These are phyloP conservation scores for Gilbertella persicaria DNA, from an alignment of 371 early-diverging fungal genomes.

Conservation along the genomic window DNA sequence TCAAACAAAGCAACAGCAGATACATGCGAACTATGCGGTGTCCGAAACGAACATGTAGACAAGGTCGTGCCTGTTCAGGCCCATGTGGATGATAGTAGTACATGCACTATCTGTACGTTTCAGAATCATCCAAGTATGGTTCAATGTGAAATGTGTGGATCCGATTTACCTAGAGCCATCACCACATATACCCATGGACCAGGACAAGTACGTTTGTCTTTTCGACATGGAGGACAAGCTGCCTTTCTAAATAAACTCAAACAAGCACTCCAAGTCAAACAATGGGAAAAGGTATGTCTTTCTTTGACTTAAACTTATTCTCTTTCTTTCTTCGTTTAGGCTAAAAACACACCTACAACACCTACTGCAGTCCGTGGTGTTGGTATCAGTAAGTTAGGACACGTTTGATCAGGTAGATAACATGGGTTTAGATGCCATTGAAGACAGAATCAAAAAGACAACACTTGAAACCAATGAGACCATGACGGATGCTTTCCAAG, in stretches of 20 bases:
- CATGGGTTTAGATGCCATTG: conserved; percentile 66
- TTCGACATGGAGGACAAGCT: conserved; percentile 71
- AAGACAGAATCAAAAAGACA: conserved; percentile 65
- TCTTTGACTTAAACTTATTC: too few relatives aligned
- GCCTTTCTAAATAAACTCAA: conserved; percentile 65
- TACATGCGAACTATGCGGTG: conserved; percentile 80
- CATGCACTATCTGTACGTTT: conserved; percentile 81
- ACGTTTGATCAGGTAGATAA: too few relatives aligned
- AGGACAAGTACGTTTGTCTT: conserved; percentile 67
- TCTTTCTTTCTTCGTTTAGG: background rate
- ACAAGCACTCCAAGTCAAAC: conserved; percentile 52
- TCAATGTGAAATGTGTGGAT: conserved; percentile 80
- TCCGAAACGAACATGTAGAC: conserved; percentile 37
- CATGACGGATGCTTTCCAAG: conserved; percentile 80
- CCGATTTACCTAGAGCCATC: conserved; percentile 44
- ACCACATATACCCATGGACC: conserved; percentile 1
- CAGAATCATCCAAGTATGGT: conserved; percentile 80
- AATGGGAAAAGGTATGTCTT: conserved; percentile 60
- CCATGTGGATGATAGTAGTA: conserved; percentile 20
- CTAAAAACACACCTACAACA: conserved; percentile 5
- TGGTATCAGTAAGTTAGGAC: conserved; percentile 52
- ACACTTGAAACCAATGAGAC: conserved; percentile 68
- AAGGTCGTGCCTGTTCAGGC: conserved; percentile 1
- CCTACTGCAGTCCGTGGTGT: conserved; percentile 26
- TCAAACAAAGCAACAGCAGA: conserved; percentile 48